Conservation (phyloP, 2,329 filamentous ascomycete genomes). For the Colletotrichum sp. region DNA sequence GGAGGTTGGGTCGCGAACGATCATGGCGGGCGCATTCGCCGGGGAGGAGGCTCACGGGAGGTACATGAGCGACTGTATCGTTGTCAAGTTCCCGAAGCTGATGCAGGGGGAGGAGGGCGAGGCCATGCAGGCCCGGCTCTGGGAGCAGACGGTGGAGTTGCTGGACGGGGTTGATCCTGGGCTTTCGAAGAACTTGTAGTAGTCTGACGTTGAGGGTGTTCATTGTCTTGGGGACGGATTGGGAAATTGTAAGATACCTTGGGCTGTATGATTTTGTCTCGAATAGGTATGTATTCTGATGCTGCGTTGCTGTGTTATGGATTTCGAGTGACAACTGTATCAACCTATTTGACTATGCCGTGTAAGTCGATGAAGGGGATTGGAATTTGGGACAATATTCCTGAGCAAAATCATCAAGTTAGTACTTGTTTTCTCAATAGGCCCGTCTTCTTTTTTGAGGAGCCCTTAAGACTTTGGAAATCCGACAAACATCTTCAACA, state of each 20-base stretch:
- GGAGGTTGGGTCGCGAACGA: constrained; percentile 44
- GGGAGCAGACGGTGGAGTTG: constrained; percentile 45
- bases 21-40: constrained; percentile 41
- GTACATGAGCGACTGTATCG: constrained; percentile 40
- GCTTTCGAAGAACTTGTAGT: constrained; percentile 38
- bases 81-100: constrained; percentile 25
- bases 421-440: neutral
- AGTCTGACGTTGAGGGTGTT: neutral
- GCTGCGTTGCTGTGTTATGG: neutral
- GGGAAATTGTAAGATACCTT: constrained; percentile 3
- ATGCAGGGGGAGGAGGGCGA: constrained; percentile 41
- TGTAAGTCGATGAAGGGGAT: neutral
- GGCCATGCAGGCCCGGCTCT: constrained; percentile 40
- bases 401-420: neutral
- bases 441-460: fast-evolving
- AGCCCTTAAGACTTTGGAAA: neutral
- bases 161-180: constrained; percentile 48
- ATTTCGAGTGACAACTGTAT: fast-evolving
- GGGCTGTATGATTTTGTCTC: neutral
- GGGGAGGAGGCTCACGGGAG: constrained; percentile 44
- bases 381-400: neutral
- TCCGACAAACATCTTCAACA: neutral
- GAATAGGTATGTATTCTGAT: neutral
- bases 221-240: neutral
- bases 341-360: neutral